Evolutionary conservation across 2,329 filamentous ascomycete species (phyloP), one percentile per base, ranked within the genome.

Genomic region (Diplodia intermedia): DNA sequence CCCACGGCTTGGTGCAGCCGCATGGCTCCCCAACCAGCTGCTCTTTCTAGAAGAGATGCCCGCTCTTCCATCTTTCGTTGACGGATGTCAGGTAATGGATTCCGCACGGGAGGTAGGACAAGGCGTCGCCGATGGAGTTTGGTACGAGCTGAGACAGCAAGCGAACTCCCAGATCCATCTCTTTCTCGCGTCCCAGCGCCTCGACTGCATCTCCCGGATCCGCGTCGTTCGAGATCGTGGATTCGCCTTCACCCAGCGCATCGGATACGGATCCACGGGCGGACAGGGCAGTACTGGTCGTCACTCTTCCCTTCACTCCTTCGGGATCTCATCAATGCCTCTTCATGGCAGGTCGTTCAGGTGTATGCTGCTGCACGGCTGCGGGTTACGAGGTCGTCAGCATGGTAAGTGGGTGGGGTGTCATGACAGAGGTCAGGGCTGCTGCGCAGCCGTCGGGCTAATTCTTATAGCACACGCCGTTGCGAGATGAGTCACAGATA

Each of bases 81-180:
- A 23, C 0, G 43, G 15, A 55, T 3, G 26, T 56, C 9, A 33
- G 15, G 53, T 56, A 56, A 36, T 56, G 20, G 56, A 18, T 5
- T 31, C 14, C 26, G 50, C 29, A 15, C 26, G 26, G 26, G 26
- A n/a, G 23, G 43, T 47, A 47, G 2, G 43, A 47, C 43, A 47
- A 9, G 8, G 43, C 43, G 20, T 12, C n/a, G 20, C 18, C 47
- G 56, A 2, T 6, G 15, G 38, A 3, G 8, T 60, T 31, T 15
- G 56, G 31, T 47, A 60, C 57, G 43, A 62, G 40, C 6, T 18
- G 26, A 31, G 7, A 15, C 40, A 47, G 56, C 56, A 60, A 38
- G 23, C 56, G 23, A 33, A 9, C 31, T 23, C 9, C 20, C 49
- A 52, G 20, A 8, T 9, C 4, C 31, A 3, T 29, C 5, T 40